These are phyloP conservation scores for Penicillium mononematosum DNA, from an alignment of 495 filamentous ascomycete genomes.

Conservation along the genomic window DNA sequence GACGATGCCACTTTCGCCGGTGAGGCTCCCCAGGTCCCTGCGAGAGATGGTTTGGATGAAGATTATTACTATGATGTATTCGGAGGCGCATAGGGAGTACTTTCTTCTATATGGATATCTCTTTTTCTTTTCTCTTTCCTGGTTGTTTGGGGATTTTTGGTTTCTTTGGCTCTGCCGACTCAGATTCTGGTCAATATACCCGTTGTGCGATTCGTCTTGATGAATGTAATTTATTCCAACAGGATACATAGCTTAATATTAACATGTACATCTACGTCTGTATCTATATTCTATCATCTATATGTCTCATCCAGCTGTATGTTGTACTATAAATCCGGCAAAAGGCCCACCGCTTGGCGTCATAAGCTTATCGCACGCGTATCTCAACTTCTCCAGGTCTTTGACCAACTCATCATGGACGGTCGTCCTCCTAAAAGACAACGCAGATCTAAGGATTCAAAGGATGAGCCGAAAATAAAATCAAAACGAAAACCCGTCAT, in stretches of 20 bases:
- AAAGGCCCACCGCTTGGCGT: slow-evolving; percentile 12
- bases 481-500: neutral
- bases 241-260: neutral
- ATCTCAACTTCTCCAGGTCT: slow-evolving; percentile 13
- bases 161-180: neutral
- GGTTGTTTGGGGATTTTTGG: slow-evolving; percentile 1
- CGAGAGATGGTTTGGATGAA: slow-evolving; percentile 52
- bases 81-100: slow-evolving; percentile 40
- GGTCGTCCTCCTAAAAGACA: slow-evolving; percentile 49
- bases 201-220: slow-evolving; percentile 12
- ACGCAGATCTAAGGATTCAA: slow-evolving; percentile 31
- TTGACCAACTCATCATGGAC: slow-evolving; percentile 36
- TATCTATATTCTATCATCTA: neutral
- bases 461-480: neutral
- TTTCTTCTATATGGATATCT: neutral
- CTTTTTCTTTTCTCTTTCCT: neutral
- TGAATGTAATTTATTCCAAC: neutral
- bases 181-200: slow-evolving; percentile 19
- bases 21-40: slow-evolving; percentile 46
- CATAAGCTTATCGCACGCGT: slow-evolving; percentile 22
- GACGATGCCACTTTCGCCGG: slow-evolving; percentile 60
- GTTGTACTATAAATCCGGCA: neutral
- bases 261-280: neutral
- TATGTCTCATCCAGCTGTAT: neutral
- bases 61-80: slow-evolving; percentile 57